phyloP scores from a whole-genome alignment of 257 asterid species.

The Parsonsia alboflavescens region DNA sequence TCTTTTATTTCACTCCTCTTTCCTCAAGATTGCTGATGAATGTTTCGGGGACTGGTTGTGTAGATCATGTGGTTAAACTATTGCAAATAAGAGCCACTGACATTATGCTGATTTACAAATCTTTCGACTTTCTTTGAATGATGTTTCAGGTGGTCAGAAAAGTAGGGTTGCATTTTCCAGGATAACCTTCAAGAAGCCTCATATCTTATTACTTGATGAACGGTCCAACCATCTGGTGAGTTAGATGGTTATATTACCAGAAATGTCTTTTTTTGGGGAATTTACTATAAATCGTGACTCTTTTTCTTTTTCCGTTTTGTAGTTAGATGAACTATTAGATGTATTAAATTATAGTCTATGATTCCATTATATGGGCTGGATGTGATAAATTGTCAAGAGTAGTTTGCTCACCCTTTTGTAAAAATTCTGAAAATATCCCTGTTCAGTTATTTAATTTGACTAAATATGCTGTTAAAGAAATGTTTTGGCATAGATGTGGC shows the following conservation, averaged over 20 bases:
- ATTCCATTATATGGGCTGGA: not conserved
- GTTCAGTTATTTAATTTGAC: too few species aligned
- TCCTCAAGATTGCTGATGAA: not conserved
- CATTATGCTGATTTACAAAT: slow-evolving; percentile 11
- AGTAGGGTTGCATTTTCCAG: slow-evolving; percentile 97
- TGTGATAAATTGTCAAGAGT: not conserved
- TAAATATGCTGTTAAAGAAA: not conserved
- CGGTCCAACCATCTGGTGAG: slow-evolving; percentile 98
- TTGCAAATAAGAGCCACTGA: not conserved
- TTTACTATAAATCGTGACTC: not conserved
- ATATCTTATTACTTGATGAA: slow-evolving; percentile 91
- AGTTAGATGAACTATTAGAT: not conserved
- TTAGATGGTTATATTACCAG: slow-evolving; percentile 5
- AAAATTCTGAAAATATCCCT: not conserved
- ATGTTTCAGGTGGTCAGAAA: slow-evolving; percentile 87
- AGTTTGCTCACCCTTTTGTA: not conserved
- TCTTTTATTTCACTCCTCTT: not conserved
- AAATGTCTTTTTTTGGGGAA: not conserved
- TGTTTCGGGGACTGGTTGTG: not conserved
- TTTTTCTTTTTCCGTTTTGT: not conserved
- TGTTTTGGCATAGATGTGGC: not conserved
- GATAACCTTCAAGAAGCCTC: slow-evolving; percentile 98
- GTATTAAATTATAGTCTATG: not conserved
- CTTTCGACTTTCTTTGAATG: slow-evolving; percentile 2
- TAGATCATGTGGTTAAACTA: not conserved